A percentile compares a stretch with the other conserved stretches of the same genome.
Conservation (phyloP, 2,329 filamentous ascomycete genomes). For the Lachnellula willkommii region DNA sequence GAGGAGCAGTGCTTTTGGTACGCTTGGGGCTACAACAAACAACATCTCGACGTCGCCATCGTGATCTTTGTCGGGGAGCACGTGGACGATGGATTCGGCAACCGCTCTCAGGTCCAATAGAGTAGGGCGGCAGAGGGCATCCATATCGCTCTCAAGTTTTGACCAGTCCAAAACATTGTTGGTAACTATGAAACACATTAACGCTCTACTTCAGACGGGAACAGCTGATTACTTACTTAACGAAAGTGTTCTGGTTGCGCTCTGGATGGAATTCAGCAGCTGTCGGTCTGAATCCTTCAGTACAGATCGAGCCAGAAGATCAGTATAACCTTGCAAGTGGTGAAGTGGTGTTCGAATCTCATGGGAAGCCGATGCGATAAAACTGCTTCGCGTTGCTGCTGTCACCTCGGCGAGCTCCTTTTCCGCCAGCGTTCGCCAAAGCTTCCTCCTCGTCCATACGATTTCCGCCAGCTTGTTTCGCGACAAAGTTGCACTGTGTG, state of each 20-base stretch:
- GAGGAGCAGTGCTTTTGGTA: slow-evolving; percentile 30
- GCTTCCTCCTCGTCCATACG: slow-evolving; percentile 29
- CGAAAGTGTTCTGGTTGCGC: too few relatives aligned
- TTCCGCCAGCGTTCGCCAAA: slow-evolving; percentile 33
- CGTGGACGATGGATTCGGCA: too few relatives aligned
- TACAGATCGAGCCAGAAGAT: slow-evolving; percentile 30
- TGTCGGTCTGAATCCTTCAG: slow-evolving; percentile 27
- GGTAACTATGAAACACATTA: too few relatives aligned
- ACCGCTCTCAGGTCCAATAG: too few relatives aligned
- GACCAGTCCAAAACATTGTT: too few relatives aligned
- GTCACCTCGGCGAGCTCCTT: slow-evolving; percentile 33
- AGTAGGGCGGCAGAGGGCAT: too few relatives aligned
- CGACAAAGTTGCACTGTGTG: slow-evolving; percentile 31
- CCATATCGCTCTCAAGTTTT: too few relatives aligned
- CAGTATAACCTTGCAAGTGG: slow-evolving; percentile 34
- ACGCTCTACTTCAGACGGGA: too few relatives aligned
- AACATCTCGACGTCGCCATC: slow-evolving; percentile 31
- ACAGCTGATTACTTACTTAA: too few relatives aligned
- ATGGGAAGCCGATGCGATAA: slow-evolving; percentile 34
- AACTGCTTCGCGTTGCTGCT: slow-evolving; percentile 30
- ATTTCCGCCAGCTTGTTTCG: slow-evolving; percentile 27
- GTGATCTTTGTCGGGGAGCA: slow-evolving; percentile 26
- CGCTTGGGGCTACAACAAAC: slow-evolving; percentile 30
- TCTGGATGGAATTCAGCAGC: too few relatives aligned
- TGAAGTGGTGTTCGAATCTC: slow-evolving; percentile 35